Evolutionary conservation across 306 rosid genomes (phyloP), one percentile per base, ranked within the genome.

Genomic region (Hippophae rhamnoides): DNA sequence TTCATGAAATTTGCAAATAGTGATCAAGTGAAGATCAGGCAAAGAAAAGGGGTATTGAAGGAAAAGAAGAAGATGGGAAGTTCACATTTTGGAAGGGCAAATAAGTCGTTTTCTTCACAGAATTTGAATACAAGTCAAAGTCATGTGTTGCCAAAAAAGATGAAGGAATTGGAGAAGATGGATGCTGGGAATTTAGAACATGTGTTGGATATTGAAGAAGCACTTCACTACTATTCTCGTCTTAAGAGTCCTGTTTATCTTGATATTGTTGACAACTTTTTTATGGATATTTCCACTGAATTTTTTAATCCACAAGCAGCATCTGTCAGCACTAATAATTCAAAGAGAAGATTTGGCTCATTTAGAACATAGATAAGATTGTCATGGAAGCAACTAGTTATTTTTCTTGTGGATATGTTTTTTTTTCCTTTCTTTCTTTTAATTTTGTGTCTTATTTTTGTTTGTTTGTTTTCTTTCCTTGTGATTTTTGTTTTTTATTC

Each of bases 191-290:
- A 92, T 73, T 70, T 85, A 67, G 96, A 92, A 57, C 86, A 85
- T 53, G 89, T 74, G 31, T 54, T 92, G 75, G 99, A 92, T 64
- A 80, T 92, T 52, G 99, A 92, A 81, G 99, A 88, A 78, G 99
- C 86, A 40, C 74, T 88, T 3, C 88, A 92, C 80, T 92, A 92
- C 75, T 92, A 92, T 76, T 92, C 95, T 64, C 83, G 93, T 64
- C 93, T 92, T 64, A 83, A 60, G 52, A 84, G 97, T 65, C 86
- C 93, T 3, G 81, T 78, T 45, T 93, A 88, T 71, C 69, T 82
- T 41, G 97, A 88, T 58, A 84, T 88, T 50, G 89, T 93, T 41
- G 95, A 93, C 80, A 80, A 84, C 76, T 88, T 93, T 71, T 86
- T 93, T 77, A 69, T 7, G 68, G 90, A 86, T 40, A 86, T 88